Evolutionary conservation across 2,329 filamentous ascomycete genomes (phyloP), one percentile per base, ranked within the genome.

Genomic region (Leptographium procerum): DNA sequence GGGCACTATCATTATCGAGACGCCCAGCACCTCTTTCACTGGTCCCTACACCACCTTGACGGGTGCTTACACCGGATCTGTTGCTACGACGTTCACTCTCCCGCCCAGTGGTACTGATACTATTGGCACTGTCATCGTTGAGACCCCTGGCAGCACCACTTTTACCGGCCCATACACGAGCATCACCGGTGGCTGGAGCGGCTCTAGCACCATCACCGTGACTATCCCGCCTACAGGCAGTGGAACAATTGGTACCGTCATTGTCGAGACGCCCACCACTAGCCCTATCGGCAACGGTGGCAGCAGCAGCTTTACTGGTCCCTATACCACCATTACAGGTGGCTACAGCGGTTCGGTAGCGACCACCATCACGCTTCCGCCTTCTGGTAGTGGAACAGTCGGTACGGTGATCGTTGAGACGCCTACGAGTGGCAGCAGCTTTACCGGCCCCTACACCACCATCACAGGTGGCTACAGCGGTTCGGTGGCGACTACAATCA

Each of bases 201-300:
- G 60, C 43, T 52, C 55, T 2, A 48, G 22, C 13, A n/a, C 57
- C 3, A 14, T 24, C 14, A 57, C 57, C 2, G 10, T 61, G 4
- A 57, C 60, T 0, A 1, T 61, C 9, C 31, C 55, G 3, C 60
- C 60, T 5, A 58, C 47, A 60, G 72, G 72, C 31, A 86, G 83
- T 43, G 87, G 86, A 45, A 78, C 83, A 66, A 73, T 58, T 7
- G 61, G 58, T 31, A 64, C 63, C 1, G 56, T 63, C 7, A 24
- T 64, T 28, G 47, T 64, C 14, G 57, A 62, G 45, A 61, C 45
- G 13, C 62, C 62, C 10, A 9, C 34, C 4, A 26, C 34, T 3
- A 8, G n/a, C 56, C 61, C 59, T 3, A 63, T 1, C 13, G 13
- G 36, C 5, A 33, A 10, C 31, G 14, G 34, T 11, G 10, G 34